Evolutionary conservation across 345 rosid genomes (phyloP), one percentile per base, ranked within the genome.

Genomic region (Erodium maritimum): DNA sequence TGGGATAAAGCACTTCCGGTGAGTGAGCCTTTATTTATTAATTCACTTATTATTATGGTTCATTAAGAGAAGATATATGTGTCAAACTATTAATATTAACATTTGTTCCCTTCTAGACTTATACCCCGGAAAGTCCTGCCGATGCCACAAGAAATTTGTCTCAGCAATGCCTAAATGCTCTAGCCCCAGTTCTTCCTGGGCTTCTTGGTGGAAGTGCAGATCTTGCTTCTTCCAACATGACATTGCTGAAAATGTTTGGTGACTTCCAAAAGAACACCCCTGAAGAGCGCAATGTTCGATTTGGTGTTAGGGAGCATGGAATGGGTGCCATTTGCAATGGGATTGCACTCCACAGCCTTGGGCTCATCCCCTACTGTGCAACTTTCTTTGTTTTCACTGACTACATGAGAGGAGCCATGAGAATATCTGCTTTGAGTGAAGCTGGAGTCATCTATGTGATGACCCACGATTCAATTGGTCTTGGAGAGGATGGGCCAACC

Each of bases 401-500:
- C 62, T 77, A 73, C 62, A 73, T 73, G 81, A 73, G 65, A 58
- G 62, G 62, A 21, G 3, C 75, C 2, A 67, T 70, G 20, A 60
- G 71, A 13, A 67, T 73, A 20, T 73, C 75, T 60, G 78, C 78
- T 50, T 51, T 77, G 19, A 59, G 75, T 55, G 67, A 67, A 1
- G 75, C 78, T 1, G 68, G 78, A 65, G 75, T 73, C 12, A 62
- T 77, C 61, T 70, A 67, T 10, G 19, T 67, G 34, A 57, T 77
- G 75, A 73, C 78, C 13, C 75, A 77, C 14, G 78, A 77, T 20
- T 77, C 71, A 12, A 70, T 73, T 7, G 78, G 78, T 55, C 69
- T 70, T 3, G 75, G 81, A 19, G 78, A 77, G 67, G 75, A 77
- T 57, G 78, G 75, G 12, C 81, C 73, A 8, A 77, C 75, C 34